Base-by-base conservation (phyloP, 140 eudicot genomes). In the Flaveria floridana region DNA sequence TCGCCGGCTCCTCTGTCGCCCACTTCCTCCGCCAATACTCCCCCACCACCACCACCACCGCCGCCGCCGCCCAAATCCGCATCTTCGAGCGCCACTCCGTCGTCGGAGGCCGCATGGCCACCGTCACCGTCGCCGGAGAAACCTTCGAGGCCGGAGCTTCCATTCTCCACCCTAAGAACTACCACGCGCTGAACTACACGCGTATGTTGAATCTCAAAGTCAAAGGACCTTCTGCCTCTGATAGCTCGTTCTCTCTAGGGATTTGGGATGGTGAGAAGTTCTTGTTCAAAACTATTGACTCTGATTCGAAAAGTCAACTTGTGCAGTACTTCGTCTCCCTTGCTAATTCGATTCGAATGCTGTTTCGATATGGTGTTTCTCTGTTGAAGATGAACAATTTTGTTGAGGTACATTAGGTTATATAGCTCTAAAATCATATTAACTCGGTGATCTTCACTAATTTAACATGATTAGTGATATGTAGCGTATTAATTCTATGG, bases 21-120 rank as follows among this genome's bases (percentile, higher is more conserved):
- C 96, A 93, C 83, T 93, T 93, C 87, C 93, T 93, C 82, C 98
- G 98, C 72, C 65, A 63, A 12, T 82, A 89, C 79, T 68, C 81
- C 66, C 46, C 83, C 7, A 30, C 74, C 37, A 12, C 65, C 66
- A 37, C 83, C 7, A 30, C 74, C 37, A 12, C 65, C 30, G 4
- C 30, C 30, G 30, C 30, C 70, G 44, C 72, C 72, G 46, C 74
- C 53, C 57, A 67, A 3, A 87, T 93, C 82, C 80, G 63, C 7
- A 76, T 93, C 34, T 93, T 93, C 87, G 98, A 93, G 66, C 83
- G 93, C 13, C 80, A 86, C 66, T 72, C 48, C 71, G 59, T 83
- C 82, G 89, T 88, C 71, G 98, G 98, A 12, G 98, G 98, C 71
- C 96, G 98, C 28, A 89, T 90, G 98, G 95, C 98, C 46, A 88